Base-by-base conservation (phyloP, 192 early-diverging fungal genomes). In the Obelidium mucronatum region DNA sequence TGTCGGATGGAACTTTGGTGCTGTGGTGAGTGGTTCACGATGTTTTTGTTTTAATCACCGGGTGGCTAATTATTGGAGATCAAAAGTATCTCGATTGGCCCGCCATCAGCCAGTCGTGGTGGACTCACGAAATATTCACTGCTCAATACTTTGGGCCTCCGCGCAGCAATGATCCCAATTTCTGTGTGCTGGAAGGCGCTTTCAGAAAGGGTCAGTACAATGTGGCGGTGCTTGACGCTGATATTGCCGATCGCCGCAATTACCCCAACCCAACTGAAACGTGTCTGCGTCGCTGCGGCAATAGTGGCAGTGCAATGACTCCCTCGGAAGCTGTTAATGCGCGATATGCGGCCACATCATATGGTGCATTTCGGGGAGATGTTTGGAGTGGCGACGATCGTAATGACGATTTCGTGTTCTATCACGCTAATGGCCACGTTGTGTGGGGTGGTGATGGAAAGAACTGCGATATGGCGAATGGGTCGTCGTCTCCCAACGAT, bases 351-450 rank as follows among this genome's bases (percentile, higher is more conserved):
- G 72, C 72, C 26, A 62, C 24, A 33, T 62, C 36, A n/a, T 60
- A 74, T 44, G 52, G 48, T 3, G 55, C 77, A 24, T 78, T 78
- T 56, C 22, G 70, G 28, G 77, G 77, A 13, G 77, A 73, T 65
- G 40, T 40, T 48, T 11, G n/a, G 6, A 51, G 3, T 24, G 8
- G 19, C 40, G 59, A 11, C 35, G 66, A 51, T 30, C 19, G 44
- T 22, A 63, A 74, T 33, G 42, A 62, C 33, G 48, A 74, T 30
- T 19, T 24, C 2, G n/a, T 26, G 1, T 37, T 24, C 6, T 64
- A 35, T 51, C 72, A 74, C 33, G 72, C 72, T 4, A 39, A n/a
- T 36, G 72, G 72, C 1, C 72, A 74, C 42, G 40, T 22, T 31
- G 44, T 40, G 24, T 30, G 60, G 40, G 72, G 72, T 8, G 72